Evolutionary conservation across 441 rosid species (phyloP).

Genomic region (Omphalea diandra): DNA sequence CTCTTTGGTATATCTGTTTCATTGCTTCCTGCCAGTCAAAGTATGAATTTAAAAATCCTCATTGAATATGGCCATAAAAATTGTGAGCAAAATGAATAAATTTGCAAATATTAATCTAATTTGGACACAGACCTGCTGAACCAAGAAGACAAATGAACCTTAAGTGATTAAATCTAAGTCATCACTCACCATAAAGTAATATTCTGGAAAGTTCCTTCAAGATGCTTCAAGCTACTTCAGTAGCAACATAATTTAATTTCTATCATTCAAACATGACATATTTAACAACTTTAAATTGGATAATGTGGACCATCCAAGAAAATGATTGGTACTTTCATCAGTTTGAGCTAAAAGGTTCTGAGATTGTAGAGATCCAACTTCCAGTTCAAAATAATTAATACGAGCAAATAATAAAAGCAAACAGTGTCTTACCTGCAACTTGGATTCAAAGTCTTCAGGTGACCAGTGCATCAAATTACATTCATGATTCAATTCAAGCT

Average conservation of each 20-base stretch:
- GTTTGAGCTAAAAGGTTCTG: neutral
- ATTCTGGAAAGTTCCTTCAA: neutral
- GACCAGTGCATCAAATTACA: constrained; percentile 94
- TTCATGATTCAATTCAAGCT: constrained; percentile 90
- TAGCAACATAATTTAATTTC: neutral
- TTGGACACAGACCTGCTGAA: neutral
- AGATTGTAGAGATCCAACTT: neutral
- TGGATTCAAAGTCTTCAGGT: constrained; percentile 94
- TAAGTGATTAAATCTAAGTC: neutral
- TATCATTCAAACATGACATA: neutral
- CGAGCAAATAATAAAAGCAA: constrained; percentile 4
- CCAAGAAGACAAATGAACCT: constrained; percentile 8
- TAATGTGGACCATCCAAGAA: neutral
- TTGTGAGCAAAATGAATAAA: neutral
- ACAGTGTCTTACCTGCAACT: constrained; percentile 63
- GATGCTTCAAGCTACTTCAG: neutral
- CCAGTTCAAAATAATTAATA: neutral
- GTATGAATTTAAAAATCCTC: constrained; percentile 17
- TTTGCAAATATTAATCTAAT: neutral
- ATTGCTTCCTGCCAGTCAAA: constrained; percentile 78
- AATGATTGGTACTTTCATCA: neutral
- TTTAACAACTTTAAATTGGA: constrained; percentile 1
- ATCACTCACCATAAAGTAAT: neutral
- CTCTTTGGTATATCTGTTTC: constrained; percentile 90
- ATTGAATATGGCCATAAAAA: constrained; percentile 6